Conservation (phyloP, 192 early-diverging fungal genomes). For the Neocallimastix lanati region DNA sequence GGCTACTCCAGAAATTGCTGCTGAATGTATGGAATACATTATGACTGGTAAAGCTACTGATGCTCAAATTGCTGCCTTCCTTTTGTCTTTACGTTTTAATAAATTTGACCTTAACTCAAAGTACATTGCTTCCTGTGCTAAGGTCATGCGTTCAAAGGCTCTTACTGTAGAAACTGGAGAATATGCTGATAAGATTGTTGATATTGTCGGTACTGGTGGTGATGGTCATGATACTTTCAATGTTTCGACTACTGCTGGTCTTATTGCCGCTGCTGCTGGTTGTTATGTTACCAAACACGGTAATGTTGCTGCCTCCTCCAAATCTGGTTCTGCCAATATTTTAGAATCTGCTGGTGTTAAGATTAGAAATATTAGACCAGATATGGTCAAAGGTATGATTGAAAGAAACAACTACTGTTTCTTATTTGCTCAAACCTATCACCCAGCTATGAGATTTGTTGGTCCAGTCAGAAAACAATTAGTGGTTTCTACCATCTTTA, state of each 20-base stretch:
- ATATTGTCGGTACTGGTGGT: slow-evolving; percentile 97
- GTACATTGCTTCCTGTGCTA: slow-evolving; percentile 61
- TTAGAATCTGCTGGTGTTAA: slow-evolving; percentile 68
- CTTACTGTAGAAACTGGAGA: slow-evolving; percentile 6
- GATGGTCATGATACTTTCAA: slow-evolving; percentile 97
- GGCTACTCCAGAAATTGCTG: slow-evolving; percentile 38
- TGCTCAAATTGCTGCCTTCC: slow-evolving; percentile 77
- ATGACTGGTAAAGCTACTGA: slow-evolving; percentile 60
- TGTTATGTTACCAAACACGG: slow-evolving; percentile 86
- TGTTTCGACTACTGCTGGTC: slow-evolving; percentile 75
- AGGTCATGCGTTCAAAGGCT: slow-evolving; percentile 51
- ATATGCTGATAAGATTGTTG: slow-evolving; percentile 34
- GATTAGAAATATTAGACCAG: slow-evolving; percentile 43
- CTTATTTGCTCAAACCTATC: slow-evolving; percentile 76
- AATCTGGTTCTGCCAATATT: slow-evolving; percentile 83
- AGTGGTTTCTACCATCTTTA: slow-evolving; percentile 85
- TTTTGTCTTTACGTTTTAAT: slow-evolving; percentile 53
- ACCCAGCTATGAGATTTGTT: slow-evolving; percentile 74
- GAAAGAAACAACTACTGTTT: slow-evolving; percentile 62
- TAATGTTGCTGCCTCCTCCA: slow-evolving; percentile 76
- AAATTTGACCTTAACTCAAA: slow-evolving; percentile 51
- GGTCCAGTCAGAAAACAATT: slow-evolving; percentile 61
- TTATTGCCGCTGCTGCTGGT: slow-evolving; percentile 84
- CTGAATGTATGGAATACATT: slow-evolving; percentile 41
- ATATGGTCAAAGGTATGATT: slow-evolving; percentile 45